Conservation (phyloP, 1,284 basidiomycete genomes). For the Sanghuangporus sanghuang region DNA sequence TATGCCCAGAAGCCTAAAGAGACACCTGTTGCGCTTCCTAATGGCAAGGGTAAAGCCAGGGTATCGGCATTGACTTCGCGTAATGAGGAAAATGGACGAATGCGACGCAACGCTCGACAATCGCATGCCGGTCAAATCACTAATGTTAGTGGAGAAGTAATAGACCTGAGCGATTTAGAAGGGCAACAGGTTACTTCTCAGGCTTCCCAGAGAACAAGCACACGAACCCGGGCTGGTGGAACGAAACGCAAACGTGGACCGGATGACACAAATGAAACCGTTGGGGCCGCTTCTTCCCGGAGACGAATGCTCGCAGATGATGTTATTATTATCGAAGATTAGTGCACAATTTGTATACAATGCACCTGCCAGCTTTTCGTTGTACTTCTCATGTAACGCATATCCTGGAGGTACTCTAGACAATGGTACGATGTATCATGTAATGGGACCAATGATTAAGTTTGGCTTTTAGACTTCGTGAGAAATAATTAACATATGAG, state of each 20-base stretch:
- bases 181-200: background rate
- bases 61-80: slow-evolving; percentile 13
- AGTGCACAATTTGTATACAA: background rate
- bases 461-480: slow-evolving; percentile 8
- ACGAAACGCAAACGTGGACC: slow-evolving; percentile 27
- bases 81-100: slow-evolving; percentile 1
- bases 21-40: slow-evolving; percentile 16
- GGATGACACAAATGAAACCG: slow-evolving; percentile 18
- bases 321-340: slow-evolving; percentile 39
- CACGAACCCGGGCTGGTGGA: slow-evolving; percentile 8
- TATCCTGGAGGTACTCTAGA: background rate
- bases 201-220: background rate
- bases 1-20: slow-evolving; percentile 46
- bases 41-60: slow-evolving; percentile 26
- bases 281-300: slow-evolving; percentile 18
- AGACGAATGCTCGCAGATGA: slow-evolving; percentile 22
- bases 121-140: background rate
- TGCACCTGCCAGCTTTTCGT: too few relatives aligned
- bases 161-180: slow-evolving; percentile 4
- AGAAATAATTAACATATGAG: background rate
- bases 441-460: background rate
- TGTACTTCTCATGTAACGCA: background rate
- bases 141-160: background rate
- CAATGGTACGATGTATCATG: background rate
- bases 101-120: slow-evolving; percentile 19